These are phyloP conservation scores for Pseudogymnoascus sp. DNA, from an alignment of 2,329 filamentous ascomycete species.

Conservation along the genomic window DNA sequence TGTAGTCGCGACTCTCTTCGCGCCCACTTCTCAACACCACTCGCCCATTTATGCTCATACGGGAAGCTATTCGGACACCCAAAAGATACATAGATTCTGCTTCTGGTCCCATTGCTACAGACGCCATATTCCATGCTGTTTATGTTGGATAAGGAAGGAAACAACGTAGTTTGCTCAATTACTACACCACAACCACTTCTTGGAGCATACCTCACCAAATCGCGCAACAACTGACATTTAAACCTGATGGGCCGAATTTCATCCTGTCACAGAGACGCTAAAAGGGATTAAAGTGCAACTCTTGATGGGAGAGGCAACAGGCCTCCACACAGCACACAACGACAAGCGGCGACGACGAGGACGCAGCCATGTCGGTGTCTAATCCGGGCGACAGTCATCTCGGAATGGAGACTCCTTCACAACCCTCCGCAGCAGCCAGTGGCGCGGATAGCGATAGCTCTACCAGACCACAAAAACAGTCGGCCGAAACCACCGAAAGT, in stretches of 20 bases:
- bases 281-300: not conserved
- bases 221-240: not conserved
- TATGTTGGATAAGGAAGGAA: not conserved
- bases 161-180: conserved; percentile 5
- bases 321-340: not conserved
- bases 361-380: not conserved
- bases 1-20: not conserved
- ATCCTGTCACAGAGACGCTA: not conserved
- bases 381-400: not conserved
- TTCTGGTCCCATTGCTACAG: not conserved
- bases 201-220: not conserved
- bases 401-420: not conserved
- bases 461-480: not conserved
- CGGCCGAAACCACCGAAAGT: not conserved
- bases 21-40: not conserved
- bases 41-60: not conserved
- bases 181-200: not conserved
- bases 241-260: not conserved
- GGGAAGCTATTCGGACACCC: not conserved
- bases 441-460: not conserved
- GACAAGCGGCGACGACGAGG: not conserved
- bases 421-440: not conserved
- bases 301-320: conserved; percentile 1
- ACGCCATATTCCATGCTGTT: not conserved
- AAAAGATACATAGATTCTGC: not conserved